Evolutionary conservation across 2,329 filamentous ascomycete species (phyloP).

Genomic region (Cercospora beticola): DNA sequence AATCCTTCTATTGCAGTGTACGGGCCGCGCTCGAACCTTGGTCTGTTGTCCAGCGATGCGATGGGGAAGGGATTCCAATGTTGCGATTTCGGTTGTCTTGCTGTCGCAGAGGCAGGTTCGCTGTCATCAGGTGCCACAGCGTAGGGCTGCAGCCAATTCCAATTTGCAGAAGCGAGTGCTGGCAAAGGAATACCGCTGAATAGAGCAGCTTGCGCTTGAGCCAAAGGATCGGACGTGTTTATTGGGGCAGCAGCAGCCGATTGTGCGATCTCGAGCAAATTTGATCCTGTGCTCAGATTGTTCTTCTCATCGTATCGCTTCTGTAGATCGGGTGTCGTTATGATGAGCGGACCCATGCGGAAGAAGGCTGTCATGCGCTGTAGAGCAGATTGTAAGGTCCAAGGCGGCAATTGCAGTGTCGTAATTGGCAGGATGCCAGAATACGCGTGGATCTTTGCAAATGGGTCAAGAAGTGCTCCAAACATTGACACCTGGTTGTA

Average conservation of each 20-base stretch:
- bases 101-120: neutral
- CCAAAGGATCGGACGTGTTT: no score
- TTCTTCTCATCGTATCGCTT: neutral
- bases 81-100: neutral
- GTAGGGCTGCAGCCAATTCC: conserved; percentile 7
- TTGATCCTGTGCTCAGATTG: neutral
- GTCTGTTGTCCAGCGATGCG: conserved; percentile 1
- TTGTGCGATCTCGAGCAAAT: neutral
- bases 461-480: conserved; percentile 7
- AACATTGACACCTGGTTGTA: neutral
- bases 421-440: conserved; percentile 14
- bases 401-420: conserved; percentile 8
- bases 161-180: neutral
- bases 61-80: conserved; percentile 7
- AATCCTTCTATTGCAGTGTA: conserved; percentile 14
- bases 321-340: conserved; percentile 6
- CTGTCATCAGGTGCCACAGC: neutral
- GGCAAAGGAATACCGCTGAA: conserved; percentile 6
- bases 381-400: conserved; percentile 13
- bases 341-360: conserved; percentile 5
- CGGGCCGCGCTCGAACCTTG: conserved; percentile 6
- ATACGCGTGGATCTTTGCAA: conserved; percentile 10
- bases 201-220: neutral
- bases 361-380: conserved; percentile 13
- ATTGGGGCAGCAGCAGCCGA: neutral